Evolutionary conservation across 352 stramenopile species (phyloP).

Genomic region (Globisporangium yorkense): DNA sequence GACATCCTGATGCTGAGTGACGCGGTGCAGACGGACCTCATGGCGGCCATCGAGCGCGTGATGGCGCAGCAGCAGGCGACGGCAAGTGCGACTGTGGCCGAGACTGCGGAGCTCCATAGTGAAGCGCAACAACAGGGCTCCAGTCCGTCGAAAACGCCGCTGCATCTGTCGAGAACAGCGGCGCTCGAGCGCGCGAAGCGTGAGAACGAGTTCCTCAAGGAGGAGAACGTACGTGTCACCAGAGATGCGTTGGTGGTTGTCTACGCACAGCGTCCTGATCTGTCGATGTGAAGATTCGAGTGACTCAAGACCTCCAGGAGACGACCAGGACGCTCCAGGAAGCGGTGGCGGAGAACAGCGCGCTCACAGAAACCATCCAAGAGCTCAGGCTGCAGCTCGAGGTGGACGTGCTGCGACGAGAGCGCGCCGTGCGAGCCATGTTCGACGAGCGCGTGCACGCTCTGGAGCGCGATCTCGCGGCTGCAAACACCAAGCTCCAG

Average conservation of each 20-base stretch:
- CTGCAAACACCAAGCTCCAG: constrained; percentile 23
- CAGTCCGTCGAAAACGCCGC: constrained; percentile 7
- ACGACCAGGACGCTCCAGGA: constrained; percentile 17
- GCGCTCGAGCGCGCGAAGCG: constrained; percentile 35
- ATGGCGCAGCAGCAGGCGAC: constrained; percentile 17
- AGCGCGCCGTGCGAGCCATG: constrained; percentile 35
- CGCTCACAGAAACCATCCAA: constrained; percentile 25
- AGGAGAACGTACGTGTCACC: constrained; percentile 42
- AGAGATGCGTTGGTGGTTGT: neutral
- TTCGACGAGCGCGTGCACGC: constrained; percentile 47
- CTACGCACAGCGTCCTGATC: neutral
- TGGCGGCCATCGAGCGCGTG: constrained; percentile 53
- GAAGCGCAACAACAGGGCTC: neutral
- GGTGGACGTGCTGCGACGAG: constrained; percentile 50
- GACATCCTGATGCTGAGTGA: constrained; percentile 64
- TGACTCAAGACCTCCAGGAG: constrained; percentile 25
- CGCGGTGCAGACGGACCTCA: constrained; percentile 55
- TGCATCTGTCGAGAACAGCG: constrained; percentile 45
- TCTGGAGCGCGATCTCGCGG: constrained; percentile 38
- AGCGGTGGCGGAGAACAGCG: constrained; percentile 22
- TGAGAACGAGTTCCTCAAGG: constrained; percentile 53
- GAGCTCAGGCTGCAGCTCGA: constrained; percentile 35
- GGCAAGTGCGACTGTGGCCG: neutral
- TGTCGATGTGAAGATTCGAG: constrained; percentile 22
- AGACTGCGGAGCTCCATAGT: neutral